phyloP scores from a whole-genome alignment of 1,139 yeast genomes.

The Arxiozyma slooffiae region DNA sequence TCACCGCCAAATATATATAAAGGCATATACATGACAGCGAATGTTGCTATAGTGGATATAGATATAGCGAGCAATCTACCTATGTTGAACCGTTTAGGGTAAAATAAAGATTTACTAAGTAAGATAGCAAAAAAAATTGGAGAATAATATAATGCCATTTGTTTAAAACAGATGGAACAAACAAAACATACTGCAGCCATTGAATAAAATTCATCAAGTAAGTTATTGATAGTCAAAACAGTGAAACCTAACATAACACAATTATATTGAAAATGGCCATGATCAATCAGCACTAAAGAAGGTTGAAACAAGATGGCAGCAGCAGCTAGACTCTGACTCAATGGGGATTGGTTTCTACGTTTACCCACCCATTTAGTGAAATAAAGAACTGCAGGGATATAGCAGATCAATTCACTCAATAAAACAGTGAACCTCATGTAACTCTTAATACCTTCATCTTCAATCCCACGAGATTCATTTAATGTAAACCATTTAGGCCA shows the following conservation, averaged over 20 bases:
- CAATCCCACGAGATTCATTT: constrained; percentile 64
- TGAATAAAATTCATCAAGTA: constrained; percentile 53
- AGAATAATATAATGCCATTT: constrained; percentile 89
- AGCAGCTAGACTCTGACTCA: constrained; percentile 68
- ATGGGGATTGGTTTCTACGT: constrained; percentile 40
- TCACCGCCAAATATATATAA: constrained; percentile 38
- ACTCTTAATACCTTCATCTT: constrained; percentile 53
- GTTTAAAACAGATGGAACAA: constrained; percentile 73
- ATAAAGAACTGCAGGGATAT: constrained; percentile 71
- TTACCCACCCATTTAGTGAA: constrained; percentile 61
- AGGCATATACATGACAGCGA: constrained; percentile 50
- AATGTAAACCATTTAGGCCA: constrained; percentile 70
- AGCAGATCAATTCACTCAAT: constrained; percentile 61
- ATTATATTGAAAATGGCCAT: constrained; percentile 95
- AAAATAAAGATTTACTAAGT: constrained; percentile 30
- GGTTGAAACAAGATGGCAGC: constrained; percentile 76
- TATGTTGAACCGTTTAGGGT: constrained; percentile 33
- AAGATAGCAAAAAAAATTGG: constrained; percentile 73
- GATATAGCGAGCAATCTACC: constrained; percentile 53
- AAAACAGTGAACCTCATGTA: constrained; percentile 79
- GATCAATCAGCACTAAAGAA: constrained; percentile 73
- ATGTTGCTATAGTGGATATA: constrained; percentile 48
- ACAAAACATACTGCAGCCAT: constrained; percentile 77
- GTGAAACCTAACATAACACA: constrained; percentile 88
- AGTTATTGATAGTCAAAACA: constrained; percentile 54